phyloP scores from a whole-genome alignment of 148 eudicot species.

The Cornus controversa region DNA sequence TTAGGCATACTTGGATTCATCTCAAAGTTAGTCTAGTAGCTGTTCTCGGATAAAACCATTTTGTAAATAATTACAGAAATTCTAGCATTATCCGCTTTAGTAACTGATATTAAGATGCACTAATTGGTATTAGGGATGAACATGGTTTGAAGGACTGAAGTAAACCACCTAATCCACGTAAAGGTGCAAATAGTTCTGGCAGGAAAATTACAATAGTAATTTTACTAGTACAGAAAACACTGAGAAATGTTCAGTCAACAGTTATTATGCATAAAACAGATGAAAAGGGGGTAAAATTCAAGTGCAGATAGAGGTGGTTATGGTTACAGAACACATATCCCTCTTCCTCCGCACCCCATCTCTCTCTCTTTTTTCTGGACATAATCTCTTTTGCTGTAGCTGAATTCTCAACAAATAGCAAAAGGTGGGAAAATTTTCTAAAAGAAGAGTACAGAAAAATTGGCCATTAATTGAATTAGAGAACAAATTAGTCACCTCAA shows the following conservation, averaged over 20 bases:
- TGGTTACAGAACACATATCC: too few species aligned
- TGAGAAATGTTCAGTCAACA: too few species aligned
- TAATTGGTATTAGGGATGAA: background rate
- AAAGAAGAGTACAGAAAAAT: background rate
- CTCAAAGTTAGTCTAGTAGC: too few species aligned
- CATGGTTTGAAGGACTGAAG: background rate
- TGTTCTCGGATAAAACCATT: background rate
- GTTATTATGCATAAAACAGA: too few species aligned
- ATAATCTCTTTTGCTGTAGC: too few species aligned
- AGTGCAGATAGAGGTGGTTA: too few species aligned
- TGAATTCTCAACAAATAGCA: too few species aligned
- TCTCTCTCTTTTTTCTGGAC: too few species aligned
- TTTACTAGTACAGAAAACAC: background rate
- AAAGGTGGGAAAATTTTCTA: too few species aligned
- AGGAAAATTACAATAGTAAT: background rate
- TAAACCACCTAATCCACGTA: background rate
- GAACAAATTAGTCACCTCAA: slow-evolving; percentile 61
- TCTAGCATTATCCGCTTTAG: too few species aligned
- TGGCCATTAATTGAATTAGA: background rate
- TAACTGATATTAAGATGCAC: background rate
- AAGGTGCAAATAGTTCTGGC: background rate
- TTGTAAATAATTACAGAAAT: background rate
- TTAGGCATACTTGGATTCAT: background rate
- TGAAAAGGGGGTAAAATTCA: too few species aligned
- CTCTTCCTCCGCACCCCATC: too few species aligned